Conservation (phyloP, 108 stramenopile genomes). For the Craspedostauros australis region DNA sequence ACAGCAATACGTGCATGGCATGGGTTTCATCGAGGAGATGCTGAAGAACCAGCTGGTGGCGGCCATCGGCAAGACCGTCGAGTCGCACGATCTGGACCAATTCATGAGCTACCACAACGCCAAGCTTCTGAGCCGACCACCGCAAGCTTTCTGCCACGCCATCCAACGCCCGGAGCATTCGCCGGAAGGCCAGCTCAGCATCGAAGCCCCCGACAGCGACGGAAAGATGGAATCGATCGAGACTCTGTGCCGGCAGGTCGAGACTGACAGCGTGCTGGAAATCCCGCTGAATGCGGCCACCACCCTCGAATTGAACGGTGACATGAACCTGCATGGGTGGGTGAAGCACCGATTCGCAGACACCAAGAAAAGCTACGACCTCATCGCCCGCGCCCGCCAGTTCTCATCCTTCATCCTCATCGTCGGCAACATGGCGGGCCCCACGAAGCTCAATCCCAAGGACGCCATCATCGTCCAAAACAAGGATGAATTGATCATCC, state of each 20-base stretch:
- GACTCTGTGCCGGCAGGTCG: slow-evolving; percentile 20
- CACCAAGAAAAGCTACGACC: background rate
- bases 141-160: slow-evolving; percentile 66
- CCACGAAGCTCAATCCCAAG: slow-evolving; percentile 58
- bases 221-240: slow-evolving; percentile 39
- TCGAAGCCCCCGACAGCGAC: slow-evolving; percentile 19
- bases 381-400: slow-evolving; percentile 66
- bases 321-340: slow-evolving; percentile 69
- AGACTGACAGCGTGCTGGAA: slow-evolving; percentile 3
- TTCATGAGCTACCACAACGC: slow-evolving; percentile 59
- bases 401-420: slow-evolving; percentile 78
- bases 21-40: slow-evolving; percentile 59
- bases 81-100: slow-evolving; percentile 44
- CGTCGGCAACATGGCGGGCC: slow-evolving; percentile 67
- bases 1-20: background rate
- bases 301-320: slow-evolving; percentile 49
- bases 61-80: slow-evolving; percentile 71
- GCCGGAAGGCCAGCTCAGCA: slow-evolving; percentile 50
- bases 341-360: slow-evolving; percentile 37
- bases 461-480: slow-evolving; percentile 82
- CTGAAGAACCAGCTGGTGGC: slow-evolving; percentile 47
- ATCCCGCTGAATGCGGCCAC: slow-evolving; percentile 47
- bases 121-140: slow-evolving; percentile 34
- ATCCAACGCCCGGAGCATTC: slow-evolving; percentile 56
- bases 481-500: slow-evolving; percentile 85